phyloP scores from a whole-genome alignment of 2,329 filamentous ascomycete species.

The Aspergillus versicolor region DNA sequence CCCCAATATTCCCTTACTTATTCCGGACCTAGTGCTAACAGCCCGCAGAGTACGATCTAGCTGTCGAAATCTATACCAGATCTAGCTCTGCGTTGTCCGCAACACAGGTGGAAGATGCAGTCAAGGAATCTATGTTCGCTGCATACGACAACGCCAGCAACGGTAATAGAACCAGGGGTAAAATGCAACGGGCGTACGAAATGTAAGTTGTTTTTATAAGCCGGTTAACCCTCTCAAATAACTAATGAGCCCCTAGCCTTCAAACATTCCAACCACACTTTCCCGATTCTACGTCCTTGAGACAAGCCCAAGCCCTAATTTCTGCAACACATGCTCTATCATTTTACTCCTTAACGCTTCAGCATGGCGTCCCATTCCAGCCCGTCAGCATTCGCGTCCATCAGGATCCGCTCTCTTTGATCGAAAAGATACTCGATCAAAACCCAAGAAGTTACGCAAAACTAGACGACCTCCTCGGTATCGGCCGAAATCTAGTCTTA shows the following conservation, averaged over 20 bases:
- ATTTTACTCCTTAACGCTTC: conserved; percentile 63
- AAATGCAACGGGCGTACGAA: conserved; percentile 61
- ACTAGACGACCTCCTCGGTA: conserved; percentile 62
- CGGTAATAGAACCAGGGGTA: conserved; percentile 61
- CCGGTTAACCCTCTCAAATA: neutral
- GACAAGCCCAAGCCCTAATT: conserved; percentile 54
- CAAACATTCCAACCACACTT: conserved; percentile 45
- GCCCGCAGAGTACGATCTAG: conserved; percentile 40
- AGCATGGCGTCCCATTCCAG: conserved; percentile 65
- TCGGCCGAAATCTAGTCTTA: conserved; percentile 58
- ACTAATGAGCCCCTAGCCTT: conserved; percentile 28
- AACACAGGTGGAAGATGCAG: conserved; percentile 51
- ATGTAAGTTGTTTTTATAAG: conserved; percentile 40
- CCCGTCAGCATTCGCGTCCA: conserved; percentile 66
- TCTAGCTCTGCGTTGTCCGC: conserved; percentile 38
- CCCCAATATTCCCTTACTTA: neutral
- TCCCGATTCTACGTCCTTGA: conserved; percentile 38
- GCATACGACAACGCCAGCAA: conserved; percentile 66
- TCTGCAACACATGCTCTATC: conserved; percentile 64
- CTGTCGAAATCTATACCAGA: conserved; percentile 42
- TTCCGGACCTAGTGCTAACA: conserved; percentile 15
- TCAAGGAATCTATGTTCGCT: conserved; percentile 53
- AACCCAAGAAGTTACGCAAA: conserved; percentile 63
- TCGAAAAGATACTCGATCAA: conserved; percentile 62
- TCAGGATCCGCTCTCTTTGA: conserved; percentile 57